Base-by-base conservation (phyloP, 2,329 filamentous ascomycete genomes). In the Periconia digitata region DNA sequence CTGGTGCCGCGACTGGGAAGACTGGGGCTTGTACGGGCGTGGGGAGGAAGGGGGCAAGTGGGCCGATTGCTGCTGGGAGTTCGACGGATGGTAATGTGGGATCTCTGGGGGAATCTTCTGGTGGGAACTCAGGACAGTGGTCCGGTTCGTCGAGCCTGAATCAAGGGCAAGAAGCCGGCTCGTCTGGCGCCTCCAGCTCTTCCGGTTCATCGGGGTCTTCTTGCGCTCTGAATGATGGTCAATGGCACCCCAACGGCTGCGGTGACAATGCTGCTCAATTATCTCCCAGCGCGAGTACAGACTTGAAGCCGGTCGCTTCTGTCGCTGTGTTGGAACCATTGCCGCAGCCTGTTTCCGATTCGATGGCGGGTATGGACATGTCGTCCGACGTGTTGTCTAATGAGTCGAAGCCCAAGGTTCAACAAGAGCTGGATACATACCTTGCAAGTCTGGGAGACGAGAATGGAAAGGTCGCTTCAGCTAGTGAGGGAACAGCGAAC, bases 21-120 rank as follows among this genome's bases (percentile, higher is more conserved):
- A 55, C 36, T 6, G 54, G 49, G 1, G 21, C 49, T 21, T 69
- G 64, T 40, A 55, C 49, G 8, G 64, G 60, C 5, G 50, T 53
- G 7, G 58, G 58, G 5, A 49, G 46, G 1, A 58, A 50, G 45
- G 41, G 43, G 8, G 57, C 55, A 37, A 56, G 47, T n/a, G 51
- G 45, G 18, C 38, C 45, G 8, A 39, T 50, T 10, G 46, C 43
- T 15, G 51, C 47, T 6, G n/a, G n/a, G 40, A 51, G 16, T 45
- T 50, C 13, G 15, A n/a, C 17, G 16, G 20, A 2, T 38, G 46
- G n/a, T 47, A 49, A 17, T 17, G 47, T 3, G 32, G 41, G 20
- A 40, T 34, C 29, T 40, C 34, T 44, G 8, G 44, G 29, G 7
- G 47, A 38, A 10, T 38, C 42, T 8, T 44, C 42, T 17, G 34